Base-by-base conservation (phyloP, 352 stramenopile genomes). In the Elongisporangium prolatum region DNA sequence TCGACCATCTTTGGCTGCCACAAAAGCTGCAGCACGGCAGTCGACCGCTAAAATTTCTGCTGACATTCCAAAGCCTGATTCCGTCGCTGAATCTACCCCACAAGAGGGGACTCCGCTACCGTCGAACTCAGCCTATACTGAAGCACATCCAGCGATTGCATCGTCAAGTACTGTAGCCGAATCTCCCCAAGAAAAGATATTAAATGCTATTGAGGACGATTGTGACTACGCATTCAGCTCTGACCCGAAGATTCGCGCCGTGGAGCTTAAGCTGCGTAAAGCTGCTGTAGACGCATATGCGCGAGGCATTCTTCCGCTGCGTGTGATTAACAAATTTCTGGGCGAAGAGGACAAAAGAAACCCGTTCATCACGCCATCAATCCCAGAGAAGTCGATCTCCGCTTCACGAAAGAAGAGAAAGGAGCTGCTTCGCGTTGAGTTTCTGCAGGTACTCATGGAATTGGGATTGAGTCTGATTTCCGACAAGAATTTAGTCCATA, bases 401-500 rank as follows among this genome's bases (percentile, higher is more conserved):
- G 38, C 18, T 2, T 9, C 21, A 16, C 18, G 56, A 8, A 69
- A 54, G 18, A 51, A 57, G 37, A 61, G 77, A 38, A 60, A 68
- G 17, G 72, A 88, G 49, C 54, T 98, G 17, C 60, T 90, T 0
- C 82, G 91, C 9, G 84, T 93, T 17, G 89, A 97, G 59, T 97
- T 98, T 69, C 69, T 97, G 20, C 86, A 97, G 63, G 69, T 97
- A n/a, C 71, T 97, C 25, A 97, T 97, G 89, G 88, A 97, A 59
- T 67, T 98, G 18, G 92, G 92, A 1, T 88, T 98, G 50, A 90
- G 74, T 22, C 57, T 98, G 2, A 60, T 97, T 1, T 83, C 74
- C 0, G 67, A 88, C 52, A 34, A 47, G 10, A 40, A 13, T 40
- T 40, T 9, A 40, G 47, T 60, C 17, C 59, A 71, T 9, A 53